Evolutionary conservation across 2,329 filamentous ascomycete species (phyloP).

Genomic region (Ophiocordyceps unilateralis): DNA sequence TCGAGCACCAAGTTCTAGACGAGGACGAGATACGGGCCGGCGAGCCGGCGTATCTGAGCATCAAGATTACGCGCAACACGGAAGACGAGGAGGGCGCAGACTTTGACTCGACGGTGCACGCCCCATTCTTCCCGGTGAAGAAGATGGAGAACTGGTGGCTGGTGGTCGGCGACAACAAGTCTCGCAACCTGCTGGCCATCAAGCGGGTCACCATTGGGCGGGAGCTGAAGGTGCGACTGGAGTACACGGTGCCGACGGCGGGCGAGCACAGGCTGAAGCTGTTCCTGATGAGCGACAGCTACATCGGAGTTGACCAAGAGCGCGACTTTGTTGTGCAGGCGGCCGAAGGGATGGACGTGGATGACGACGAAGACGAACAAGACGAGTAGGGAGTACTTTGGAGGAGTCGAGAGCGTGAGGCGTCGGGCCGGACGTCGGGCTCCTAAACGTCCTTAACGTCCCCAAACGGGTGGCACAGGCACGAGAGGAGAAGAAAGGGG

Average conservation of each 20-base stretch:
- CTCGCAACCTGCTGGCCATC: slow-evolving; percentile 75
- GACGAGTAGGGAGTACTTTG: slow-evolving; percentile 18
- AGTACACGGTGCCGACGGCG: slow-evolving; percentile 72
- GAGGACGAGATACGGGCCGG: slow-evolving; percentile 65
- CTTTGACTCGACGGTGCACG: slow-evolving; percentile 72
- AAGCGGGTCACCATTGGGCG: slow-evolving; percentile 81
- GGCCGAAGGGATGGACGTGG: slow-evolving; percentile 88
- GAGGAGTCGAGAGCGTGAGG: not conserved
- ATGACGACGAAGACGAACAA: slow-evolving; percentile 73
- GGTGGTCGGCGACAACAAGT: slow-evolving; percentile 82
- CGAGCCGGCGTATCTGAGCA: slow-evolving; percentile 63
- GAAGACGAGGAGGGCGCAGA: slow-evolving; percentile 46
- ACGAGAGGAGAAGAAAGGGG: not conserved
- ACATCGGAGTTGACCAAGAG: slow-evolving; percentile 93
- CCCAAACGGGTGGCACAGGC: not conserved
- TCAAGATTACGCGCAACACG: slow-evolving; percentile 71
- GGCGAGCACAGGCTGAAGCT: slow-evolving; percentile 80
- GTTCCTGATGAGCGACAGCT: slow-evolving; percentile 93
- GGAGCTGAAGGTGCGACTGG: slow-evolving; percentile 61
- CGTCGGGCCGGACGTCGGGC: not conserved
- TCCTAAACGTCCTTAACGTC: too few species aligned
- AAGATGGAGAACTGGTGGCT: slow-evolving; percentile 99
- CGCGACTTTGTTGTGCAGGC: slow-evolving; percentile 72
- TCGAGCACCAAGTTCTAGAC: slow-evolving; percentile 77
- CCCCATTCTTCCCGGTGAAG: slow-evolving; percentile 78